Evolutionary conservation across 768 basidiomycete species (phyloP).

Genomic region (Trametopsis cervina): DNA sequence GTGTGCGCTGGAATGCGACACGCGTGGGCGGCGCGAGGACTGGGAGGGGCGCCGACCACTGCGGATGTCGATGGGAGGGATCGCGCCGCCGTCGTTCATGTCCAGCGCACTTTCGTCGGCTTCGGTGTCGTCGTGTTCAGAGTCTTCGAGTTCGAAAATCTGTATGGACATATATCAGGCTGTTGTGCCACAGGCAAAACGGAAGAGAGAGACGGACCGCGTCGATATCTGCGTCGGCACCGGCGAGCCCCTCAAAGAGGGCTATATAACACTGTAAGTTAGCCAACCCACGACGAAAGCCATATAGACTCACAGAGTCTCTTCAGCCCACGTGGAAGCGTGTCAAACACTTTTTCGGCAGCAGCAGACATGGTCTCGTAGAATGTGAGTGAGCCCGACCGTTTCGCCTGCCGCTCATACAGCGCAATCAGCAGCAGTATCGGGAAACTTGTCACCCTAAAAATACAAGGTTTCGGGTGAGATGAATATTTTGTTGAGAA

Average conservation of each 20-base stretch:
- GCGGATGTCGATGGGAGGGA: conserved; percentile 18
- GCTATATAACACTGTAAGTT: conserved; percentile 34
- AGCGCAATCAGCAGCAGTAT: conserved; percentile 72
- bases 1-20: conserved; percentile 2
- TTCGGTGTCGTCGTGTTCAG: conserved; percentile 24
- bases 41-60: conserved; percentile 27
- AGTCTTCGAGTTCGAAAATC: conserved; percentile 79
- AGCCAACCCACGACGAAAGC: not conserved
- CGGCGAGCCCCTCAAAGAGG: conserved; percentile 74
- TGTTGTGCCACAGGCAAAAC: too few species aligned
- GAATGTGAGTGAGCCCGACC: conserved; percentile 54
- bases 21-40: conserved; percentile 8
- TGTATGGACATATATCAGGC: conserved; percentile 27
- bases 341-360: conserved; percentile 65
- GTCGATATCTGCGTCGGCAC: conserved; percentile 67
- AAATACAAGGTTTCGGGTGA: not conserved
- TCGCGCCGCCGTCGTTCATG: conserved; percentile 30
- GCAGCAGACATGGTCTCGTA: conserved; percentile 65
- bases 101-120: conserved; percentile 52
- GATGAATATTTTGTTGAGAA: conserved; percentile 1
- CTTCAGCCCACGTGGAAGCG: conserved; percentile 69
- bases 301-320: conserved; percentile 51
- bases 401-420: conserved; percentile 83
- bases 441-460: conserved; percentile 79
- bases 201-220: conserved; percentile 38